phyloP scores from a whole-genome alignment of 2,329 filamentous ascomycete genomes.

The Plectosphaerella plurivora region DNA sequence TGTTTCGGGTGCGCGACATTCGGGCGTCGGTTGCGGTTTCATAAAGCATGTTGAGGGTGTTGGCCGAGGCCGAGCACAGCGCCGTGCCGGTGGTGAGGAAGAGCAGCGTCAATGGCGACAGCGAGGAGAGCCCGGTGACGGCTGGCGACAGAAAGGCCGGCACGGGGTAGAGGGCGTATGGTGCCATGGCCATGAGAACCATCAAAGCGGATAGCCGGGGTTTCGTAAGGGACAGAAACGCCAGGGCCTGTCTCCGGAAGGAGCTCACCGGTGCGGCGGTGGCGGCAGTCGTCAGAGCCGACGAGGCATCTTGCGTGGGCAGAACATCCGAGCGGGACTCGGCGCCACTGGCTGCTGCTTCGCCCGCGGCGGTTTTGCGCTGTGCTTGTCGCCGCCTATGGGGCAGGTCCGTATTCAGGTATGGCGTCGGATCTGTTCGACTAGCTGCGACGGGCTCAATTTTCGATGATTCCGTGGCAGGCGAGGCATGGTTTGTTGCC shows the following conservation, averaged over 20 bases:
- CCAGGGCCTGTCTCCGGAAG: conserved; percentile 63
- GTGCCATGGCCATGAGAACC: conserved; percentile 82
- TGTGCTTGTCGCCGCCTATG: conserved; percentile 12
- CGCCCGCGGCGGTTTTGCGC: conserved; percentile 8
- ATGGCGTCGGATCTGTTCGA: conserved; percentile 6
- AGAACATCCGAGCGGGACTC: conserved; percentile 18
- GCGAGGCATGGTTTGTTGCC: not conserved
- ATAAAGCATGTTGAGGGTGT: conserved; percentile 96
- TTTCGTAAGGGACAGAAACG: conserved; percentile 87
- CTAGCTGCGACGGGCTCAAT: too few relatives aligned
- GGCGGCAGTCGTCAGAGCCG: conserved; percentile 48
- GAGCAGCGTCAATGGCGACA: conserved; percentile 87
- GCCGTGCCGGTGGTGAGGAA: conserved; percentile 90
- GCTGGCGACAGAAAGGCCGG: conserved; percentile 75
- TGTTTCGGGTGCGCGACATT: conserved; percentile 89
- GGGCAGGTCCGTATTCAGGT: too few relatives aligned
- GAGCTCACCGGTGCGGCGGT: conserved; percentile 46
- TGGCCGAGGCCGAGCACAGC: conserved; percentile 84
- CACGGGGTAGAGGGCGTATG: conserved; percentile 91
- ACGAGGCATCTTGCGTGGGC: conserved; percentile 48
- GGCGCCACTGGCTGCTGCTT: not conserved
- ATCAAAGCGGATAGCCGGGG: conserved; percentile 89
- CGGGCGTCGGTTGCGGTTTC: conserved; percentile 85
- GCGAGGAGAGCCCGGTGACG: conserved; percentile 64
- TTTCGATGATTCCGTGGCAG: too few relatives aligned